A percentile compares a stretch with the other conserved stretches of the same genome.
phyloP scores from a whole-genome alignment of 2,329 filamentous ascomycete genomes.

The Fusarium vanettenii region DNA sequence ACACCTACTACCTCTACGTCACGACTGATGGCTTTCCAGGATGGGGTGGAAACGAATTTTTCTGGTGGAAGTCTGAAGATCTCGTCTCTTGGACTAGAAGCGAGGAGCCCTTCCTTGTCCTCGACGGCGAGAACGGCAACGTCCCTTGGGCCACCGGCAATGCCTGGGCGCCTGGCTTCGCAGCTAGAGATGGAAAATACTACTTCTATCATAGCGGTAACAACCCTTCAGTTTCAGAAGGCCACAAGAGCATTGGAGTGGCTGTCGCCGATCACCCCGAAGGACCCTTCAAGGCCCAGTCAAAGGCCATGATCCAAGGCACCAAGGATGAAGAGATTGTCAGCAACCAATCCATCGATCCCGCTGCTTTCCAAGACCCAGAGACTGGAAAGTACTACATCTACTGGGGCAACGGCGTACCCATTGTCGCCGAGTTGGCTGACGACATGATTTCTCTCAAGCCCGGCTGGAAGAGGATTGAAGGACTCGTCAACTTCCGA shows the following conservation, averaged over 20 bases:
- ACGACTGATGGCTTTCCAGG: conserved; percentile 58
- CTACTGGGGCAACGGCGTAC: conserved; percentile 67
- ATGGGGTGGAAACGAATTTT: conserved; percentile 61
- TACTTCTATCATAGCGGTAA: conserved; percentile 71
- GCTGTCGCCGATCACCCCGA: conserved; percentile 67
- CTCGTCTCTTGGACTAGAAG: conserved; percentile 56
- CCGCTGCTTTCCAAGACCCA: conserved; percentile 70
- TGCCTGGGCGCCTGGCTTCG: conserved; percentile 75
- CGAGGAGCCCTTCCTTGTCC: conserved; percentile 55
- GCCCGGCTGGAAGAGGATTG: conserved; percentile 43
- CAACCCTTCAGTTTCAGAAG: conserved; percentile 61
- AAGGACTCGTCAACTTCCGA: conserved; percentile 56
- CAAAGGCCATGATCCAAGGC: conserved; percentile 60
- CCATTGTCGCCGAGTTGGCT: conserved; percentile 55
- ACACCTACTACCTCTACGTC: conserved; percentile 60
- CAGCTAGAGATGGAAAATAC: conserved; percentile 68
- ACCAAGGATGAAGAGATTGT: conserved; percentile 57
- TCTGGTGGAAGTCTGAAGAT: conserved; percentile 58
- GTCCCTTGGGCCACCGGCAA: conserved; percentile 75
- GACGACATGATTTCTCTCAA: conserved; percentile 60
- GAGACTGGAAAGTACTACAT: conserved; percentile 67
- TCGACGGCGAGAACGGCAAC: conserved; percentile 60
- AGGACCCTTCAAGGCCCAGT: conserved; percentile 69
- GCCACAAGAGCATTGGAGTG: conserved; percentile 69
- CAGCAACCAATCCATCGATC: conserved; percentile 65